Evolutionary conservation across 306 rosid genomes (phyloP).

Genomic region (Lagenaria siceraria): DNA sequence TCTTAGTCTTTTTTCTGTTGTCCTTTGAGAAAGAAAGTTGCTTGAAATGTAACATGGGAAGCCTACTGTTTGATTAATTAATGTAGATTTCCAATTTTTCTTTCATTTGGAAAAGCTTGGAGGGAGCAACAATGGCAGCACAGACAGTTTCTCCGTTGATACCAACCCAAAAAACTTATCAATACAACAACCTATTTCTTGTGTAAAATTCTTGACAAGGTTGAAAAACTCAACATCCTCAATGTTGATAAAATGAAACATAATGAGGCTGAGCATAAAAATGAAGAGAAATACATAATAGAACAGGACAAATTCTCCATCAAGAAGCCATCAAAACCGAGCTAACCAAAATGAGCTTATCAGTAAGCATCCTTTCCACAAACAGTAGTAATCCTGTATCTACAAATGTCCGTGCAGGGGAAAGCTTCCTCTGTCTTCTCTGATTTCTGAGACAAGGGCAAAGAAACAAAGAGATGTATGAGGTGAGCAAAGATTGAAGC

Average conservation of each 20-base stretch:
- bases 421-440: background rate
- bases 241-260: background rate
- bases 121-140: background rate
- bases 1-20: background rate
- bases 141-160: background rate
- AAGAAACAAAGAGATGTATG: slow-evolving; percentile 40
- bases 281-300: background rate
- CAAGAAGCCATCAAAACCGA: background rate
- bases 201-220: background rate
- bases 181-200: background rate
- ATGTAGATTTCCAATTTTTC: background rate
- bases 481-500: slow-evolving; percentile 42
- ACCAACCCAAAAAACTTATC: background rate
- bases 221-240: background rate
- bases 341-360: background rate
- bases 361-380: background rate
- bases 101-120: background rate
- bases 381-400: no score
- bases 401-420: background rate
- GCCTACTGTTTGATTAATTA: background rate
- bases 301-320: background rate
- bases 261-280: background rate
- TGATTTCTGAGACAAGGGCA: no score
- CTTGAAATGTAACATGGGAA: background rate
- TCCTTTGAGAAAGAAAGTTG: background rate